phyloP scores from a whole-genome alignment of 2,329 filamentous ascomycete species.

The Xylariaceae sp. region DNA sequence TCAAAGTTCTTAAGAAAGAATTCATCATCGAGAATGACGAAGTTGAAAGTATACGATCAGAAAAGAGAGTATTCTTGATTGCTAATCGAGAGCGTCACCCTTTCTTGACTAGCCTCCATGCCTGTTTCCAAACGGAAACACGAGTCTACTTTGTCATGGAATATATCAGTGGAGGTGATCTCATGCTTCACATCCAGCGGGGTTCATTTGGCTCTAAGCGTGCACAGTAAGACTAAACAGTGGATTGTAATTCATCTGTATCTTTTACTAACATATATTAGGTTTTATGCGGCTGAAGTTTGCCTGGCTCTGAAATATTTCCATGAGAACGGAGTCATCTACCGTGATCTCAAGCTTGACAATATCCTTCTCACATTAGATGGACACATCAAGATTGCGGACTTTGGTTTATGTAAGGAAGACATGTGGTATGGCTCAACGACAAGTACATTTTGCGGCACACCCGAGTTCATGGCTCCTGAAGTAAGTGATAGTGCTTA shows the following conservation, averaged over 20 bases:
- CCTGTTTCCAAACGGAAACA: slow-evolving; percentile 98
- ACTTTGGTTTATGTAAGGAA: slow-evolving; percentile 99
- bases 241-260: not conserved
- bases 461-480: slow-evolving; percentile 99
- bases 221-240: slow-evolving; percentile 73
- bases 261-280: slow-evolving; percentile 43
- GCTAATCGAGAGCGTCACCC: slow-evolving; percentile 97
- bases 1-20: slow-evolving; percentile 99
- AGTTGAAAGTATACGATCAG: slow-evolving; percentile 95
- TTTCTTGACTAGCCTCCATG: slow-evolving; percentile 92
- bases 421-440: slow-evolving; percentile 99
- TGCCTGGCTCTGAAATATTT: slow-evolving; percentile 98
- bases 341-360: slow-evolving; percentile 92
- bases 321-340: slow-evolving; percentile 99
- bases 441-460: slow-evolving; percentile 97
- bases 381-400: slow-evolving; percentile 97
- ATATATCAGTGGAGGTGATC: slow-evolving; percentile 96
- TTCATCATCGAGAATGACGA: slow-evolving; percentile 99
- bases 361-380: slow-evolving; percentile 94
- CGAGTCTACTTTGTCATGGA: slow-evolving; percentile 99
- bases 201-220: slow-evolving; percentile 95
- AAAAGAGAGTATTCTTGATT: slow-evolving; percentile 96
- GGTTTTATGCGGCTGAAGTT: slow-evolving; percentile 97
- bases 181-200: slow-evolving; percentile 98
- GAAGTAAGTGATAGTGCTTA: slow-evolving; percentile 66